Evolutionary conservation across 225 moss, liverwort and hornwort genomes (phyloP), one percentile per base, ranked within the genome.

Genomic region (Physcomitrellopsis africana): DNA sequence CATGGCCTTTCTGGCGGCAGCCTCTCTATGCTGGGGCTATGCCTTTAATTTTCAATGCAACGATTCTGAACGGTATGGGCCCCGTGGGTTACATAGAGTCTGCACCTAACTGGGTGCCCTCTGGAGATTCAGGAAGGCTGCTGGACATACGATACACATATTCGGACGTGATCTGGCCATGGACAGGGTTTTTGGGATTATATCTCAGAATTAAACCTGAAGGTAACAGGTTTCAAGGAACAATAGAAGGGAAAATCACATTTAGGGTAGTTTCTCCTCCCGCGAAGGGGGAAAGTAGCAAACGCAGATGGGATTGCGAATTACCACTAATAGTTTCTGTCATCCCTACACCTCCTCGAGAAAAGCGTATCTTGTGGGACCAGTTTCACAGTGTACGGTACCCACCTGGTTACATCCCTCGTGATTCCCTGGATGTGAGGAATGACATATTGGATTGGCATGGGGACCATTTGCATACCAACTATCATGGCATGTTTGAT

Each of bases 391-490:
- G 96, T 69, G 86, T 96, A 43, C 82, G 89, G 43, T 96, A 96
- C 57, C 94, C 96, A 32, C 94, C 96, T 73, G 94, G 94, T 48
- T 94, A 96, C 67, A 91, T 94, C 23, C 91, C 92, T 75, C 94
- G 96, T 69, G 94, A 96, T 65, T 96, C 92, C 5, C 84, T 94
- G 32, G 96, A 96, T 79, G 94, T 92, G 52, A 84, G 92, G 60
- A 94, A 92, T 76, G 92, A 96, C 64, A 94, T 92, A 78, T 76
- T 96, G 76, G 96, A 96, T 83, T 96, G 91, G 94, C 92, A 94
- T 80, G 94, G 91, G 27, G 94, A 94, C 65, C 96, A 94, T 58
- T 79, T 94, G 66, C 94, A 92, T 79, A 94, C 96, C 20, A 96
- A 94, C 67, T 96, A 85, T 49, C 96, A 96, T 83, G 96, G 94